Conservation (phyloP, 768 basidiomycete species). For the Solioccasus polychromus region DNA sequence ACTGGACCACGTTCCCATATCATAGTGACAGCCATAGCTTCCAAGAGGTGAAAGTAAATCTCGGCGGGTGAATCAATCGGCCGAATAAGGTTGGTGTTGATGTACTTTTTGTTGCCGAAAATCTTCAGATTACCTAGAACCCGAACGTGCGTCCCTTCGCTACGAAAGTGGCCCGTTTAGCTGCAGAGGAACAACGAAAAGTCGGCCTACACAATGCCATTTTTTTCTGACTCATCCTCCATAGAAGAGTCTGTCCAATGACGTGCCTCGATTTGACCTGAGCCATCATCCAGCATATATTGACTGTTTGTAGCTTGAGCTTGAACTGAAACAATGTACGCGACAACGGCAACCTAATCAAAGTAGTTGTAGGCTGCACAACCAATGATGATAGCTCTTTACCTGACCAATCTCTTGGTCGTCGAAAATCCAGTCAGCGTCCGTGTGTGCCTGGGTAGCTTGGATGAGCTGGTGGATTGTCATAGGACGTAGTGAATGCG, state of each 20-base stretch:
- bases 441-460: conserved; percentile 81
- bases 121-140: conserved; percentile 79
- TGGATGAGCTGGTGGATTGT: conserved; percentile 72
- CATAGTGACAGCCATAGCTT: conserved; percentile 68
- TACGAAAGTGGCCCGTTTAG: conserved; percentile 25
- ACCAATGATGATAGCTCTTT: conserved; percentile 7
- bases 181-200: conserved; percentile 1
- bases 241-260: conserved; percentile 75
- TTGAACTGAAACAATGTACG: conserved; percentile 65
- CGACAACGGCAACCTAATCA: conserved; percentile 68
- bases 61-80: conserved; percentile 70
- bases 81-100: conserved; percentile 76
- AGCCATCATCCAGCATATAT: conserved; percentile 84
- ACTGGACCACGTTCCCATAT: conserved; percentile 67
- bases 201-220: conserved; percentile 43
- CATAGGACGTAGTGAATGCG: conserved; percentile 64
- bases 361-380: neutral
- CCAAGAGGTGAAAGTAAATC: conserved; percentile 76
- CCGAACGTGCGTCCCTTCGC: conserved; percentile 75
- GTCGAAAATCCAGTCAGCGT: conserved; percentile 87
- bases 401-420: conserved; percentile 81
- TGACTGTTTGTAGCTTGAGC: conserved; percentile 77
- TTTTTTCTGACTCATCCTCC: conserved; percentile 52
- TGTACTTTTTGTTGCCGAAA: conserved; percentile 77
- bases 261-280: conserved; percentile 71